A percentile compares a stretch with the other conserved stretches of the same genome.
Evolutionary conservation across 1,284 basidiomycete species (phyloP).

Genomic region (Leccinum olivaceoglutinosum): DNA sequence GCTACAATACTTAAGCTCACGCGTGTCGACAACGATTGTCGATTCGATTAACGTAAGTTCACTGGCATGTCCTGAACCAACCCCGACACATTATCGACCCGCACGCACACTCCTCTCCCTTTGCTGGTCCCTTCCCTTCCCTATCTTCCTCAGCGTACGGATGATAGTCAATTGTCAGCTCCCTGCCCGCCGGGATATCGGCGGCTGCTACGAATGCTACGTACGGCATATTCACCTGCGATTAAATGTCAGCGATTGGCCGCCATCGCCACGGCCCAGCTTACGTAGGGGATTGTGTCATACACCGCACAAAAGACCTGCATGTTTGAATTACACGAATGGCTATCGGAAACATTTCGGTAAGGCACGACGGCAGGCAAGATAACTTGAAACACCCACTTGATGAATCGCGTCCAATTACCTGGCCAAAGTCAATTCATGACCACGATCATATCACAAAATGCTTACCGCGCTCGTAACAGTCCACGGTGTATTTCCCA

Average conservation of each 20-base stretch:
- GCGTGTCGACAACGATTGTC: background rate
- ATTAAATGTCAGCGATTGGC: background rate
- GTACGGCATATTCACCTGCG: constrained; percentile 53
- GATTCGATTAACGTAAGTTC: background rate
- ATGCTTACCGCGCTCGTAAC: constrained; percentile 39
- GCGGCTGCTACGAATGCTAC: constrained; percentile 49
- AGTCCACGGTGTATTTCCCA: constrained; percentile 46
- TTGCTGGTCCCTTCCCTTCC: constrained; percentile 23
- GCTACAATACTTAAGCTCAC: background rate
- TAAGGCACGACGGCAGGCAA: background rate
- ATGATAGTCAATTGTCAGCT: constrained; percentile 62
- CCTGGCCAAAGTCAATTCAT: constrained; percentile 34
- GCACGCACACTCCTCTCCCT: constrained; percentile 19
- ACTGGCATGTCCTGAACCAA: constrained; percentile 17
- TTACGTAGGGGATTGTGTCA: constrained; percentile 52
- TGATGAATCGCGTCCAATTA: constrained; percentile 70
- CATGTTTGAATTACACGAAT: constrained; percentile 60
- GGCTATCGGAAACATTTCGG: constrained; percentile 34
- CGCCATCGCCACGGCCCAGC: constrained; percentile 10
- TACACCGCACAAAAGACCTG: constrained; percentile 52
- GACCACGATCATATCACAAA: background rate
- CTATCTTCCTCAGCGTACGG: constrained; percentile 33
- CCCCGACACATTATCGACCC: constrained; percentile 22
- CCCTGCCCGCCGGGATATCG: constrained; percentile 44
- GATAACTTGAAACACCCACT: constrained; percentile 43